Base-by-base conservation (phyloP, 805 yeast genomes). In the Kodamaea fukazawae region DNA sequence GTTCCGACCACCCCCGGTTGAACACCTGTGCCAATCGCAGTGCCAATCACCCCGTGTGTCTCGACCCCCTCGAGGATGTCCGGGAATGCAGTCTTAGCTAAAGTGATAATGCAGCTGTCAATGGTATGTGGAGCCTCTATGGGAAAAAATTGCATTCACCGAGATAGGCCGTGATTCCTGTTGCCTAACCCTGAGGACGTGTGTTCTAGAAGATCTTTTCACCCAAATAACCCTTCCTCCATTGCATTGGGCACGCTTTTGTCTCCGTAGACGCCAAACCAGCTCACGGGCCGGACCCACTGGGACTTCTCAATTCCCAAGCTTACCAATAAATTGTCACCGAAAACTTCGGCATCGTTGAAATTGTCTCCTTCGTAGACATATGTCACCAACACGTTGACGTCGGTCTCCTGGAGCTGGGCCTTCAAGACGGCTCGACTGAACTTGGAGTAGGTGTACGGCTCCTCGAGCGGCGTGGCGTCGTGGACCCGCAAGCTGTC, bases 341-440 rank as follows among this genome's bases (percentile, higher is more conserved):
- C 79, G 44, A 83, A 59, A 7, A 55, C 45, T 31, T 66, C 67
- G 6, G 95, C 93, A 57, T 89, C 96, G 14, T 60, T 54, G 20
- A 81, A 75, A 58, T 91, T 91, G 59, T 90, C 97, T 25, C 98
- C 97, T 57, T 90, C 97, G 59, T 86, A 88, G 1, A 83, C 95
- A 55, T 73, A 81, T 12, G 77, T 67, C 8, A 77, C 75, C n/a
- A 76, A 45, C 3, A 75, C 72, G n/a, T 53, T 58, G 14, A 70
- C 55, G 7, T 53, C 51, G 38, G 54, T 27, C 20, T 42, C 13
- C 7, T 34, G 18, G 11, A 33, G 42, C 29, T 23, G 36, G 36
- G 13, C 36, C 33, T 28, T 23, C 32, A 40, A 32, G 11, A 40
- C 15, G 2, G 34, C 27, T 7, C 42, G 22, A 22, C 42, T 39